These are phyloP conservation scores for Haplographium delicatum DNA, from an alignment of 495 filamentous ascomycete species.

Conservation along the genomic window DNA sequence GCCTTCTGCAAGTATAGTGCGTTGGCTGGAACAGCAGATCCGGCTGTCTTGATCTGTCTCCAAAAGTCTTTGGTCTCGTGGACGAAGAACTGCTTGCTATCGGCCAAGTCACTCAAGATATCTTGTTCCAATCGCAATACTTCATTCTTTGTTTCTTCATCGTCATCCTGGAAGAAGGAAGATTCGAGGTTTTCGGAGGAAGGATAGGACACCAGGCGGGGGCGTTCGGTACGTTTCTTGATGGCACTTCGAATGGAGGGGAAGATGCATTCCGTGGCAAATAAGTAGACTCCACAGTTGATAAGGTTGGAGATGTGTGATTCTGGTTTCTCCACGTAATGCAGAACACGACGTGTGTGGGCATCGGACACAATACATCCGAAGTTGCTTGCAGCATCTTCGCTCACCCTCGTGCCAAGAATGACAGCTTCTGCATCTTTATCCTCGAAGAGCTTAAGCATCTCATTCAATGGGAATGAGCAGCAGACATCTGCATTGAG, in stretches of 20 bases:
- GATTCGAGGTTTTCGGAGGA: conserved; percentile 89
- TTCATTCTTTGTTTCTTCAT: conserved; percentile 70
- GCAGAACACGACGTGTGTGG: conserved; percentile 90
- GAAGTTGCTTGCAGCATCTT: conserved; percentile 92
- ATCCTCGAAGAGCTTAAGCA: conserved; percentile 89
- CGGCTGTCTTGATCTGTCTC: conserved; percentile 99
- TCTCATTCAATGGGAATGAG: conserved; percentile 93
- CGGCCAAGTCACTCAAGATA: conserved; percentile 91
- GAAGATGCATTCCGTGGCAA: conserved; percentile 93
- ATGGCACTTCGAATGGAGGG: conserved; percentile 92
- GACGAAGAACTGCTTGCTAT: conserved; percentile 97
- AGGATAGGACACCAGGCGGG: conserved; percentile 86
- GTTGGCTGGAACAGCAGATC: conserved; percentile 95
- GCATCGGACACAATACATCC: conserved; percentile 96
- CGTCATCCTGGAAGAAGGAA: conserved; percentile 67
- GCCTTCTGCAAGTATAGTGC: conserved; percentile 97
- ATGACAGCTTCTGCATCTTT: conserved; percentile 97
- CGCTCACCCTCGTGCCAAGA: conserved; percentile 84
- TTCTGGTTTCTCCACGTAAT: conserved; percentile 99
- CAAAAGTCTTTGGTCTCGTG: conserved; percentile 99
- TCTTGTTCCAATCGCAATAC: conserved; percentile 96
- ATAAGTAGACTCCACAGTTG: conserved; percentile 99
- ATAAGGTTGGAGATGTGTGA: conserved; percentile 98
- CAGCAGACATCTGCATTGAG: conserved; percentile 99
- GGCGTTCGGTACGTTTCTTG: conserved; percentile 89